Conservation (phyloP, 2,329 filamentous ascomycete genomes). For the Myriosclerotinia scirpicola region DNA sequence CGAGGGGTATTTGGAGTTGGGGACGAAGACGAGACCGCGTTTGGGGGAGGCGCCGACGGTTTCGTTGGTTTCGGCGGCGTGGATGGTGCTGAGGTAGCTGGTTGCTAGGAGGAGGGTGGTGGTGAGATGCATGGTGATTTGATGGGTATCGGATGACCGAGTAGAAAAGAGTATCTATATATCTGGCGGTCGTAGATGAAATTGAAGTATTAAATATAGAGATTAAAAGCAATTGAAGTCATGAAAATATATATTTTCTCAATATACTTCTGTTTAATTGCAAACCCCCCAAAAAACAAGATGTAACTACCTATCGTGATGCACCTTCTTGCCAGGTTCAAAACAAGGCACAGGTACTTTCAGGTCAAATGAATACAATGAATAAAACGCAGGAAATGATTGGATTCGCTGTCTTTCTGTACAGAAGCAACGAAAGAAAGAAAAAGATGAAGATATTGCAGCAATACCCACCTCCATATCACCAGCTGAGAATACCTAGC, state of each 20-base stretch:
- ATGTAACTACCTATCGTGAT: not conserved
- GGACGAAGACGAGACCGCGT: slow-evolving; percentile 71
- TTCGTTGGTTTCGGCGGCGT: not conserved
- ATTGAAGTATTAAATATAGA: slow-evolving; percentile 2
- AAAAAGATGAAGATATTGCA: not conserved
- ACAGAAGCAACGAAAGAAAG: not conserved
- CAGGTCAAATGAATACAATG: slow-evolving; percentile 1
- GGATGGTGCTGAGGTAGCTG: slow-evolving; percentile 11
- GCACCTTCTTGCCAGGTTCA: slow-evolving; percentile 18
- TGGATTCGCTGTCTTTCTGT: not conserved
- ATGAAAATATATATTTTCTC: not conserved
- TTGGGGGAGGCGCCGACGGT: slow-evolving; percentile 50
- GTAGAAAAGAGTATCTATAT: not conserved
- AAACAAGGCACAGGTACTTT: slow-evolving; percentile 16
- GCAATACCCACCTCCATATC: not conserved
- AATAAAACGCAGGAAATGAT: not conserved
- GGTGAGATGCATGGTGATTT: slow-evolving; percentile 26
- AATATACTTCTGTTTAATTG: not conserved
- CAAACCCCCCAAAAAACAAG: not conserved
- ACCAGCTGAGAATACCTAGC: not conserved
- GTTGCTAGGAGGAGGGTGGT: slow-evolving; percentile 19
- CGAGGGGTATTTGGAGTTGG: slow-evolving; percentile 51
- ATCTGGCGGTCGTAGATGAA: not conserved
- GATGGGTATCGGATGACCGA: not conserved
- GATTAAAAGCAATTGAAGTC: not conserved